Conservation (phyloP, 2,329 filamentous ascomycete species). For the Paracorniculantispora psalliotae region DNA sequence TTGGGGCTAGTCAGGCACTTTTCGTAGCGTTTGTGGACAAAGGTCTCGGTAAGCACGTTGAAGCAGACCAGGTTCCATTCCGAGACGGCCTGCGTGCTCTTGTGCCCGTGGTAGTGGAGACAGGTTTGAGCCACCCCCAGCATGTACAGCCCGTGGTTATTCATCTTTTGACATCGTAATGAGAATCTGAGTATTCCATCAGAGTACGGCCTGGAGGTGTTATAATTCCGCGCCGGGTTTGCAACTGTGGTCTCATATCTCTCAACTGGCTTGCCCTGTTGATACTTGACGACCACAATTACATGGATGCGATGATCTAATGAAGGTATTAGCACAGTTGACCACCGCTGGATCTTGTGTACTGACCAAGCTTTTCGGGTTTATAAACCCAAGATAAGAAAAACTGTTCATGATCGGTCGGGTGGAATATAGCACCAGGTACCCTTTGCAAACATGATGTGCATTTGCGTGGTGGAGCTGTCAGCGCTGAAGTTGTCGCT, state of each 20-base stretch:
- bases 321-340: not conserved
- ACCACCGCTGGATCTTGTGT: not conserved
- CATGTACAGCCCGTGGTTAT: conserved; percentile 11
- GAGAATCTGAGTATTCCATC: conserved; percentile 9
- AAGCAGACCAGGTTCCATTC: conserved; percentile 9
- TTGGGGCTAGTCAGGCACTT: conserved; percentile 10
- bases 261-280: not conserved
- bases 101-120: conserved; percentile 6
- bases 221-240: not conserved
- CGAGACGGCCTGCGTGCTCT: not conserved
- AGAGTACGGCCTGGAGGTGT: not conserved
- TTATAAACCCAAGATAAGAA: conserved; percentile 6
- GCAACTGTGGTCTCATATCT: conserved; percentile 6
- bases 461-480: not conserved
- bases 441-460: conserved; percentile 1
- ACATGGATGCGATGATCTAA: conserved; percentile 9
- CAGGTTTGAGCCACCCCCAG: conserved; percentile 2
- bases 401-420: not conserved
- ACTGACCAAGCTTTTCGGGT: not conserved
- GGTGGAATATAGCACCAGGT: conserved; percentile 2
- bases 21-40: not conserved
- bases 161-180: conserved; percentile 11
- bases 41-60: conserved; percentile 11
- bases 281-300: conserved; percentile 8
- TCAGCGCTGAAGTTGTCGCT: not conserved